phyloP scores from a whole-genome alignment of 148 eudicot genomes.

The Cornus controversa region DNA sequence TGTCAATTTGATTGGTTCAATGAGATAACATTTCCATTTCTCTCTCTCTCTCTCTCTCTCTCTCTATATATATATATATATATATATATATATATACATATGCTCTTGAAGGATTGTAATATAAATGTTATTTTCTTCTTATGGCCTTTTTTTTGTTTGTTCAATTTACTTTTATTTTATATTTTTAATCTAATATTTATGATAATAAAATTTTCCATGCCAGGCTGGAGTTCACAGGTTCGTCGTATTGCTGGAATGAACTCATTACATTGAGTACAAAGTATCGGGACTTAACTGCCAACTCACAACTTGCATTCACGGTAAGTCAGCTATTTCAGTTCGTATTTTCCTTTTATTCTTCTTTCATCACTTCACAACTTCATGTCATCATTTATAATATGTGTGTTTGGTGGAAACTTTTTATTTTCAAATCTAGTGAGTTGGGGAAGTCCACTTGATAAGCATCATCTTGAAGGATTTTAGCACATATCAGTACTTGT shows the following conservation, averaged over 20 bases:
- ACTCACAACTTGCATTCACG: constrained; percentile 81
- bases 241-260: constrained; percentile 89
- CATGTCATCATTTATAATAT: background rate
- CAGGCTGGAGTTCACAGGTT: constrained; percentile 81
- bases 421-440: background rate
- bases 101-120: background rate
- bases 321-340: constrained; percentile 38
- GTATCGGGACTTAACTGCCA: constrained; percentile 87
- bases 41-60: too few relatives aligned
- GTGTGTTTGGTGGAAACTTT: background rate
- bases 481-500: background rate
- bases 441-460: background rate
- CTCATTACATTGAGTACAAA: constrained; percentile 86
- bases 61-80: too few relatives aligned
- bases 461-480: background rate
- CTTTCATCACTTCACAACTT: background rate
- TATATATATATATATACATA: too few relatives aligned
- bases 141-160: background rate
- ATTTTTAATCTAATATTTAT: background rate
- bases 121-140: background rate
- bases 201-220: background rate
- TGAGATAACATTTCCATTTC: too few relatives aligned
- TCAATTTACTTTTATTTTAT: background rate
- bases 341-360: background rate
- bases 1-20: background rate